Evolutionary conservation across 805 yeast genomes (phyloP).

Genomic region (Metschnikowia lochheadii): DNA sequence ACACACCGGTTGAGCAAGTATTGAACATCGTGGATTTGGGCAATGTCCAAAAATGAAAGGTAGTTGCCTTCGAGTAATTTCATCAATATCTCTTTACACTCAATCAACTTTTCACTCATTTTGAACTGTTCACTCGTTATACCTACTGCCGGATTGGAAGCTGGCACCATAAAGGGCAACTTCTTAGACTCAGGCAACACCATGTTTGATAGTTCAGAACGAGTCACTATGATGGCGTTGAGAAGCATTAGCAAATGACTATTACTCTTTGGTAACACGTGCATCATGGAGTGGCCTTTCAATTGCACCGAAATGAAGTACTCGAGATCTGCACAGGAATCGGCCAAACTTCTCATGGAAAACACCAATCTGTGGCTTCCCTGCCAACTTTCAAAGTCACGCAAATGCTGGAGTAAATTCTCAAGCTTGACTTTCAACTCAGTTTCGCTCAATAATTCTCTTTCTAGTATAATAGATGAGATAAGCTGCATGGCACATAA

Average conservation of each 20-base stretch:
- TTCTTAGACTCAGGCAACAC: background rate
- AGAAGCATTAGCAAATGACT: constrained; percentile 4
- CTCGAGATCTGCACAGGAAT: constrained; percentile 3
- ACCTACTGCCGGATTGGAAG: background rate
- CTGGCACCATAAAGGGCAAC: constrained; percentile 1
- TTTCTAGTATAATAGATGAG: background rate
- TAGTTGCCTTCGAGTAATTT: constrained; percentile 2
- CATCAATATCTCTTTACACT: constrained; percentile 10
- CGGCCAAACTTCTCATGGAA: background rate
- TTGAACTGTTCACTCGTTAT: background rate
- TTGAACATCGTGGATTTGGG: constrained; percentile 7
- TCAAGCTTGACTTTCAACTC: background rate
- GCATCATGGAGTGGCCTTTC: background rate
- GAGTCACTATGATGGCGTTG: constrained; percentile 7
- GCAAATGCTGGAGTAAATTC: background rate
- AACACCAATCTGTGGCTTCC: background rate
- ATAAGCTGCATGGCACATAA: background rate
- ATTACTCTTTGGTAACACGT: background rate
- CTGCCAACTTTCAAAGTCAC: background rate
- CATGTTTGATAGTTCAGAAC: constrained; percentile 4
- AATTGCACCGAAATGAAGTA: background rate
- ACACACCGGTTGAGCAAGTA: constrained; percentile 9
- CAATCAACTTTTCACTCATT: background rate
- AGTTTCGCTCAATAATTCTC: background rate
- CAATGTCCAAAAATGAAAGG: constrained; percentile 6